Evolutionary conservation across 1,284 basidiomycete genomes (phyloP), one percentile per base, ranked within the genome.

Genomic region (Boletus semigastroideus): DNA sequence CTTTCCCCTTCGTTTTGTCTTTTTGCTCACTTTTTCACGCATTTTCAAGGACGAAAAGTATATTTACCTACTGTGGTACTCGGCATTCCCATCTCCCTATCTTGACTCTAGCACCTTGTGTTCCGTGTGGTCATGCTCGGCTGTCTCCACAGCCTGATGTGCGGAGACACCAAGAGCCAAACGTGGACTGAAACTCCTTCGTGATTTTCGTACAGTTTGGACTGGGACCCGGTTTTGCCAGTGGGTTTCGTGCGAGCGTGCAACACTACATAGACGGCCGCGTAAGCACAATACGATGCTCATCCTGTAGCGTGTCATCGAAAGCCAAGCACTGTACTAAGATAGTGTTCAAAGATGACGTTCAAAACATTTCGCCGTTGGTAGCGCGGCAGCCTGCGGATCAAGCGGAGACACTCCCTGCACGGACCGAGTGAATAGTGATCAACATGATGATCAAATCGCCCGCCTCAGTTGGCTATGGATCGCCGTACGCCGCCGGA

Each of bases 1-100:
- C 8, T 25, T 43, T 51, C 20, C 16, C 27, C 42, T 52, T 63
- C 44, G 58, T 44, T 54, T 66, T 64, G 52, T 62, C 30, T 17
- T 37, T 36, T 45, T 19, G 27, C n/a, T 27, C 17, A 27, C 42
- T 11, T 20, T 52, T 49, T 44, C 10, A 42, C 8, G 12, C 25
- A 8, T 19, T 28, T 45, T 46, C 27, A 30, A 46, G 28, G 30
- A 42, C 37, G 41, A 52, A 53, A 40, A 48, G 46, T 5, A 22
- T 19, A 13, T 25, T 37, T 17, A 33, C 42, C 34, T 37, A 43
- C 14, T 10, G 31, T 11, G 51, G 43, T 48, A 47, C 31, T 39
- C 4, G 10, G 27, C 31, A 37, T 42, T 28, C 31, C 19, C 20
- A 37, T 19, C 16, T 36, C n/a, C 36, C 36, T 11, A 37, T n/a